Conservation (phyloP, 2,329 filamentous ascomycete genomes). For the Nothopassalora personata region DNA sequence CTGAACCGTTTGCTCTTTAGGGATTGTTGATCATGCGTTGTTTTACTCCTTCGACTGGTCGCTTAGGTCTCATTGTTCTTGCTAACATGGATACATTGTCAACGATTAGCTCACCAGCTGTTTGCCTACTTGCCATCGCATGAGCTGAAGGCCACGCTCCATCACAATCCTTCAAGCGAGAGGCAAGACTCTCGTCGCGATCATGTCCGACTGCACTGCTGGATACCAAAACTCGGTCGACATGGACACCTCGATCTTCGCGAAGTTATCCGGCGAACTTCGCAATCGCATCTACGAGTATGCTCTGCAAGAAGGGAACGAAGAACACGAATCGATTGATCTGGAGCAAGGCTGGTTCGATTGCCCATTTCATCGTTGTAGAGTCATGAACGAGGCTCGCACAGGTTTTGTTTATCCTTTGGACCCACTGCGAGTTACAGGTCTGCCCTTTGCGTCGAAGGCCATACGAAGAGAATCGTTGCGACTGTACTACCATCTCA, state of each 20-base stretch:
- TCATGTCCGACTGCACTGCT: background rate
- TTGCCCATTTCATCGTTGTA: slow-evolving; percentile 6
- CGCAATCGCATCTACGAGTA: slow-evolving; percentile 17
- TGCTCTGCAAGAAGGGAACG: slow-evolving; percentile 8
- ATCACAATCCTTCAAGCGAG: background rate
- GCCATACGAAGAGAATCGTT: slow-evolving; percentile 16
- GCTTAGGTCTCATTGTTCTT: background rate
- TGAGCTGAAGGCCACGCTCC: background rate
- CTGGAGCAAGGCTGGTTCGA: slow-evolving; percentile 13
- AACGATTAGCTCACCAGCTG: background rate
- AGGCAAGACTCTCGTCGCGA: background rate
- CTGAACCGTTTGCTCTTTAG: background rate
- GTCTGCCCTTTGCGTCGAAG: slow-evolving; percentile 13
- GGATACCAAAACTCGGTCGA: background rate
- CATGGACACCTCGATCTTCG: slow-evolving; percentile 8
- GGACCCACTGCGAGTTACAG: slow-evolving; percentile 7
- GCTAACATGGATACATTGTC: background rate
- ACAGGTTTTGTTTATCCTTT: background rate
- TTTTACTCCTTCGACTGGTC: background rate
- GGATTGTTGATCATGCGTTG: background rate
- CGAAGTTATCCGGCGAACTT: slow-evolving; percentile 8
- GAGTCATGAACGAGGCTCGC: slow-evolving; percentile 3
- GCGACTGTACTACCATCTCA: slow-evolving; percentile 17
- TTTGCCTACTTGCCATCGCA: background rate
- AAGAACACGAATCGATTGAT: slow-evolving; percentile 7